Evolutionary conservation across 768 basidiomycete genomes (phyloP).

Genomic region (Pleurotus sapidus): DNA sequence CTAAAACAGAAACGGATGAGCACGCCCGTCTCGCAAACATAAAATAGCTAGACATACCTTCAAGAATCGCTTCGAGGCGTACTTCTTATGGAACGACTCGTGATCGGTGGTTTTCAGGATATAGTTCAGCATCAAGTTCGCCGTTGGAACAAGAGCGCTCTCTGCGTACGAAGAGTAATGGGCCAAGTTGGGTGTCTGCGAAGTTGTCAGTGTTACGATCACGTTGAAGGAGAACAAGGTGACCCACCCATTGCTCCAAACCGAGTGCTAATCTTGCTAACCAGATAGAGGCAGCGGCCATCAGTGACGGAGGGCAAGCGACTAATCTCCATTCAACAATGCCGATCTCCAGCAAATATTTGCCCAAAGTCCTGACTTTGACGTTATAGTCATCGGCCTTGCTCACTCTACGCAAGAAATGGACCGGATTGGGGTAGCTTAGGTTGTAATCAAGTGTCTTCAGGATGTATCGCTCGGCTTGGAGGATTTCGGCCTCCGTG

Average conservation of each 20-base stretch:
- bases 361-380: constrained; percentile 86
- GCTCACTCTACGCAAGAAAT: constrained; percentile 87
- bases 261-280: constrained; percentile 81
- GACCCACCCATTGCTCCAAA: constrained; percentile 83
- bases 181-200: constrained; percentile 76
- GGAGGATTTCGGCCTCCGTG: constrained; percentile 70
- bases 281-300: constrained; percentile 91
- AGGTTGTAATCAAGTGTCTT: constrained; percentile 93
- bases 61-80: constrained; percentile 83
- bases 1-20: constrained; percentile 30
- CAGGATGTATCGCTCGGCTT: constrained; percentile 85
- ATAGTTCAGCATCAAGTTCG: constrained; percentile 92
- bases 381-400: constrained; percentile 98
- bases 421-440: constrained; percentile 91
- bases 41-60: constrained; percentile 51
- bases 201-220: constrained; percentile 6
- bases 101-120: constrained; percentile 77
- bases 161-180: constrained; percentile 95
- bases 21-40: neutral
- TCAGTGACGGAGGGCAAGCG: constrained; percentile 74
- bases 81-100: constrained; percentile 92
- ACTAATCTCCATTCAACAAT: constrained; percentile 87
- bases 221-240: neutral
- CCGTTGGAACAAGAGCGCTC: constrained; percentile 79
- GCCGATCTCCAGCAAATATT: constrained; percentile 92